phyloP scores from a whole-genome alignment of 2,329 filamentous ascomycete species.

The Mycosphaerella arachidis region DNA sequence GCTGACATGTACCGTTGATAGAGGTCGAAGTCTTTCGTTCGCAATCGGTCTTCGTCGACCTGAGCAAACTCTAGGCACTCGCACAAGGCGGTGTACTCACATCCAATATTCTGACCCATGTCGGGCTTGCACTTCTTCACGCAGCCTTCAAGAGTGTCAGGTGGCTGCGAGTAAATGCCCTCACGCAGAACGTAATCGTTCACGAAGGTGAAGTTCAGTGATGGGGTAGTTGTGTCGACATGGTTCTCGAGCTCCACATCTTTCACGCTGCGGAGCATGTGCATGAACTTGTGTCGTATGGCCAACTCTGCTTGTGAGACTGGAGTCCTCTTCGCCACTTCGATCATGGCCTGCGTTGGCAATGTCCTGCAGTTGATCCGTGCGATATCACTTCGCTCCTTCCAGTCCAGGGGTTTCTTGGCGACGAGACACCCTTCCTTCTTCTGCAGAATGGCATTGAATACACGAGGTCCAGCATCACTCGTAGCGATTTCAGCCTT shows the following conservation, averaged over 20 bases:
- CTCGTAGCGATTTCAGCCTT: neutral
- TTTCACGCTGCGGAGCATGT: slow-evolving; percentile 27
- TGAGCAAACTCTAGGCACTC: slow-evolving; percentile 63
- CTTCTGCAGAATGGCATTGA: slow-evolving; percentile 39
- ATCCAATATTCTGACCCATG: slow-evolving; percentile 50
- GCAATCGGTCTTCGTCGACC: slow-evolving; percentile 40
- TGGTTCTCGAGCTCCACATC: slow-evolving; percentile 48
- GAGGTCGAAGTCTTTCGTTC: slow-evolving; percentile 19
- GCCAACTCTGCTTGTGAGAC: slow-evolving; percentile 31
- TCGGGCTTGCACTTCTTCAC: slow-evolving; percentile 51
- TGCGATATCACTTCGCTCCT: slow-evolving; percentile 14
- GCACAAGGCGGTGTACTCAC: slow-evolving; percentile 61
- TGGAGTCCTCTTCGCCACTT: slow-evolving; percentile 26
- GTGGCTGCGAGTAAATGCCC: slow-evolving; percentile 57
- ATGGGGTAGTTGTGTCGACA: slow-evolving; percentile 52
- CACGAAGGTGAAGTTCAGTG: slow-evolving; percentile 66
- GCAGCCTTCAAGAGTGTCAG: slow-evolving; percentile 63
- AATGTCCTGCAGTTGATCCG: slow-evolving; percentile 32
- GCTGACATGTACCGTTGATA: slow-evolving; percentile 18
- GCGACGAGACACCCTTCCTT: slow-evolving; percentile 36
- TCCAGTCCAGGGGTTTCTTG: slow-evolving; percentile 17
- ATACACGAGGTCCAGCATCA: slow-evolving; percentile 26
- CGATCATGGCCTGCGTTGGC: slow-evolving; percentile 36
- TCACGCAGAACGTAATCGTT: slow-evolving; percentile 55
- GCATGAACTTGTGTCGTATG: slow-evolving; percentile 39